These are phyloP conservation scores for Skeletonema tropicum DNA, from an alignment of 108 stramenopile species.

Conservation along the genomic window DNA sequence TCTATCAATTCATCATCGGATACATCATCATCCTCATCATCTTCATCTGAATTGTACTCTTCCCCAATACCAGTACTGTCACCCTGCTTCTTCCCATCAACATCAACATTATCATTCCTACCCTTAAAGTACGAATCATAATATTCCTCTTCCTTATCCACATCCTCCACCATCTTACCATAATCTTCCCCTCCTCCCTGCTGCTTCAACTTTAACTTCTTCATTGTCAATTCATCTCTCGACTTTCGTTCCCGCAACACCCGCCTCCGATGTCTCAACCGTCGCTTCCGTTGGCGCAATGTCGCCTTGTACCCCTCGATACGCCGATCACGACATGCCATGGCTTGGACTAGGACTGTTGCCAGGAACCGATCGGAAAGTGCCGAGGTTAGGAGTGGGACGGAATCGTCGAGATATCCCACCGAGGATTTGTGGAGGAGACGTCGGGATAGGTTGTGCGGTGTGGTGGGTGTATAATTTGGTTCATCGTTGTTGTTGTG, in stretches of 20 bases:
- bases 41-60: slow-evolving; percentile 16
- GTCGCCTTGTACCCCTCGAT: slow-evolving; percentile 71
- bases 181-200: slow-evolving; percentile 13
- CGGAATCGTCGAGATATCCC: slow-evolving; percentile 79
- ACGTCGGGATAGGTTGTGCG: slow-evolving; percentile 73
- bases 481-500: not conserved
- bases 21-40: slow-evolving; percentile 62
- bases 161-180: slow-evolving; percentile 42
- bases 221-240: slow-evolving; percentile 52
- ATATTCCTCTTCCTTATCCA: slow-evolving; percentile 69
- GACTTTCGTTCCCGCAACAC: slow-evolving; percentile 44
- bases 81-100: not conserved
- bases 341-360: slow-evolving; percentile 76
- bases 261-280: slow-evolving; percentile 56
- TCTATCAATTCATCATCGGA: slow-evolving; percentile 51
- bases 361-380: slow-evolving; percentile 86
- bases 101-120: slow-evolving; percentile 27
- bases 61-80: slow-evolving; percentile 16
- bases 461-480: slow-evolving; percentile 69
- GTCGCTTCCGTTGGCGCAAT: slow-evolving; percentile 42
- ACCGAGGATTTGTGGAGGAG: slow-evolving; percentile 78
- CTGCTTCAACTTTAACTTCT: slow-evolving; percentile 23
- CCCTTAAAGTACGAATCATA: slow-evolving; percentile 74
- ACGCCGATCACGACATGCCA: slow-evolving; percentile 82
- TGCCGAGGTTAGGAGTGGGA: slow-evolving; percentile 67